Base-by-base conservation (phyloP, 108 stramenopile genomes). In the Aureococcus anophagefferens region DNA sequence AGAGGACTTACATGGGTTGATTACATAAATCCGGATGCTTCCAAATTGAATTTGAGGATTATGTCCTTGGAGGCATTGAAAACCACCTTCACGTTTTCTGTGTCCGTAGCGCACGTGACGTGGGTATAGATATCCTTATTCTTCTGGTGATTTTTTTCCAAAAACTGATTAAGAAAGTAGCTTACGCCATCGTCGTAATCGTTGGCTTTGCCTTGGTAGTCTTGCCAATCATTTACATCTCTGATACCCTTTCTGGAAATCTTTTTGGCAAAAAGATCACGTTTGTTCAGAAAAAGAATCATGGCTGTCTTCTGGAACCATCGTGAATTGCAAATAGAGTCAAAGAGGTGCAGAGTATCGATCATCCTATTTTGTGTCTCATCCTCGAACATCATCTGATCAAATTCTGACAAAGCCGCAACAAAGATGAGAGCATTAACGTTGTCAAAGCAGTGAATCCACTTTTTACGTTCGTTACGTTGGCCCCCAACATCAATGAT, bases 51-150 rank as follows among this genome's bases (percentile, higher is more conserved):
- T 46, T 70, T 31, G 36, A 70, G 51, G 59, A 70, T 70, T 30
- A 70, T 70, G 31, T 70, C 59, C 32, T 62, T 51, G 31, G 46
- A 70, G 31, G 31, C 32, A 4, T 31, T 46, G 46, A 45, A 70
- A 18, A 85, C 85, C 7, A 80, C 77, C 33, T 70, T 36, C 16
- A 84, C 88, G 71, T 96, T 94, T 77, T 91, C 88, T 13, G 95
- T 96, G 88, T 98, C 97, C 1, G 97, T 98, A 15, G 97, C 97
- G 84, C 95, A 96, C 5, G 94, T 96, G 36, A 96, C 92, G 76
- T 98, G 97, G 69, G 92, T 88, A 76, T 93, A 98, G 25, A 91
- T 87, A 0, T 74, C 59, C 21, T 46, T 36, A n/a, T 74, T 37
- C 14, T 34, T 32, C 67, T 89, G 84, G 31, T 80, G 73, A 74